phyloP scores from a whole-genome alignment of 345 rosid genomes.

The Arabidopsis suecica region DNA sequence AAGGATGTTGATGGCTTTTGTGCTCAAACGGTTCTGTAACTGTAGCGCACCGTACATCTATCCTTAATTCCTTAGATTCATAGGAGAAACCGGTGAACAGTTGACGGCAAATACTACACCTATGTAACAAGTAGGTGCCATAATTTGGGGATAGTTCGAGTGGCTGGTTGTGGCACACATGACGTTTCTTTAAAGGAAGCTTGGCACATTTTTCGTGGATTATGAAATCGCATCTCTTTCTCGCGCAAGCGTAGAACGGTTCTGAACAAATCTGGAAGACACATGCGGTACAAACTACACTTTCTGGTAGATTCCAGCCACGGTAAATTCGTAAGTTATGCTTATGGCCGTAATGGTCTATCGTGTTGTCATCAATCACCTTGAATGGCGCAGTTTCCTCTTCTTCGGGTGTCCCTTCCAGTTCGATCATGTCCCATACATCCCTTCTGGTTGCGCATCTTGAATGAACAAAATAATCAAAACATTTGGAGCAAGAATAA shows the following conservation, averaged over 20 bases:
- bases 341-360: slow-evolving; percentile 31
- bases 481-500: slow-evolving; percentile 4
- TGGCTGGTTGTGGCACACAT: background rate
- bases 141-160: background rate
- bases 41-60: slow-evolving; percentile 25
- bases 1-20: slow-evolving; percentile 29
- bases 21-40: background rate
- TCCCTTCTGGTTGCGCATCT: background rate
- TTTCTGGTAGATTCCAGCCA: background rate
- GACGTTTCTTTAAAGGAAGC: background rate
- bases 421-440: slow-evolving; percentile 10
- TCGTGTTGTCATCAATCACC: slow-evolving; percentile 16
- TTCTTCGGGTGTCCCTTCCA: slow-evolving; percentile 7
- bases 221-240: background rate
- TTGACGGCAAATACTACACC: background rate
- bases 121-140: background rate
- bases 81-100: background rate
- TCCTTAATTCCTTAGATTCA: background rate
- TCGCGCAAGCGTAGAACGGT: background rate
- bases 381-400: background rate
- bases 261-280: background rate
- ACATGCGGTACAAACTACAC: slow-evolving; percentile 1
- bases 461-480: slow-evolving; percentile 1
- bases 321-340: background rate
- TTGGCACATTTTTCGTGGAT: slow-evolving; percentile 34